These are phyloP conservation scores for Rhodamnia rubescens DNA, from an alignment of 345 rosid genomes.

Conservation along the genomic window DNA sequence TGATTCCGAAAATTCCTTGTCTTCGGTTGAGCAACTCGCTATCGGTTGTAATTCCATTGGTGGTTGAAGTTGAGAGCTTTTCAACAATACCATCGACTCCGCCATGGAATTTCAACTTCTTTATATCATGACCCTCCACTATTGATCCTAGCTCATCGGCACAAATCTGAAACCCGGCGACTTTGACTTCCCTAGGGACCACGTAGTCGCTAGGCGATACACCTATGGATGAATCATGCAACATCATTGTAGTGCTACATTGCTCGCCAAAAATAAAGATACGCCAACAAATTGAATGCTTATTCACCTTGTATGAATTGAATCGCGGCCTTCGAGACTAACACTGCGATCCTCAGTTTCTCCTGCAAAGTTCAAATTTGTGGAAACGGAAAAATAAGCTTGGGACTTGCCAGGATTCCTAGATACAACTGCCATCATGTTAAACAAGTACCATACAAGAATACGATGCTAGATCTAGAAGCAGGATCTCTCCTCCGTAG, in stretches of 20 bases:
- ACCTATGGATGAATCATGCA: conserved; percentile 25
- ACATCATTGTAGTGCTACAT: background rate
- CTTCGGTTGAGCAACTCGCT: conserved; percentile 25
- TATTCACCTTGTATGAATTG: conserved; percentile 66
- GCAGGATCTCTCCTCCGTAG: background rate
- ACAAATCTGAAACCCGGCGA: conserved; percentile 71
- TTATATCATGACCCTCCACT: conserved; percentile 69
- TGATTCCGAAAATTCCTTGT: conserved; percentile 69
- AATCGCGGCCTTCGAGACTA: conserved; percentile 87
- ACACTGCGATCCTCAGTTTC: conserved; percentile 75
- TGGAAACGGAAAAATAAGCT: background rate
- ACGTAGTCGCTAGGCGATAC: conserved; percentile 60
- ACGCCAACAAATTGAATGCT: background rate
- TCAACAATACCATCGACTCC: conserved; percentile 57
- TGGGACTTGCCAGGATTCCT: background rate
- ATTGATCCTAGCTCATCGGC: conserved; percentile 83
- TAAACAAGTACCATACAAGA: background rate
- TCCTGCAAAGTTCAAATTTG: conserved; percentile 34
- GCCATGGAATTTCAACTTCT: conserved; percentile 68
- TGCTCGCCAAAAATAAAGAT: background rate
- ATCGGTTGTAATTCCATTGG: conserved; percentile 40
- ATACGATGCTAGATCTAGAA: background rate
- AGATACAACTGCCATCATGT: background rate
- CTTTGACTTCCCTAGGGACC: conserved; percentile 75
- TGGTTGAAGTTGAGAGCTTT: conserved; percentile 52